A percentile compares a stretch with the other conserved stretches of the same genome.
Conservation (phyloP, 1,139 yeast genomes). For the Hanseniaspora uvarum region DNA sequence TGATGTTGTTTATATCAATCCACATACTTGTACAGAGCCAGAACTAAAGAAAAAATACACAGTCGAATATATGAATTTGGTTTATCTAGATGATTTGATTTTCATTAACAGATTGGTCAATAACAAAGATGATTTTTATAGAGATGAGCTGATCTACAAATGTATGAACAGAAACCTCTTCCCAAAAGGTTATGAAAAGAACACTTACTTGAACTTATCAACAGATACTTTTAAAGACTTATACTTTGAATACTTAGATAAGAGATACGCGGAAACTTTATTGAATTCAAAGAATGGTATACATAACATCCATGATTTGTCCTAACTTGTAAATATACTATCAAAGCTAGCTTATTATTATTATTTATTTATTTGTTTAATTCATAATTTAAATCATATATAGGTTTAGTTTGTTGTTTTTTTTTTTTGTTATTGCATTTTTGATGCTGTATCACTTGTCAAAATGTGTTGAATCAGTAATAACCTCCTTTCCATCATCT, state of each 20-base stretch:
- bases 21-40: neutral
- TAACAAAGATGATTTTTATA: neutral
- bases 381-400: neutral
- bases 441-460: too few relatives aligned
- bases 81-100: conserved; percentile 9
- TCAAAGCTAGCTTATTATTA: too few relatives aligned
- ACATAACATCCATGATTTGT: conserved; percentile 13
- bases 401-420: too few relatives aligned
- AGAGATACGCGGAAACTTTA: conserved; percentile 7
- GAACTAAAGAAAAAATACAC: neutral
- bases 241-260: conserved; percentile 5
- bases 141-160: conserved; percentile 13
- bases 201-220: neutral
- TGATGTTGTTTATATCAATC: neutral
- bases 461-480: conserved; percentile 20
- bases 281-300: conserved; percentile 12
- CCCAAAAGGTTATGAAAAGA: neutral
- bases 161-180: conserved; percentile 12
- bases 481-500: conserved; percentile 39
- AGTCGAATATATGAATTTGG: neutral
- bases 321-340: neutral
- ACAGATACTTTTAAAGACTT: neutral
- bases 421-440: neutral
- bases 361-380: neutral
- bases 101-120: conserved; percentile 2